Percentiles rank a stretch among this genome's conserved stretches.
Conservation (phyloP, 331 rosid genomes). For the Cydonia oblonga region DNA sequence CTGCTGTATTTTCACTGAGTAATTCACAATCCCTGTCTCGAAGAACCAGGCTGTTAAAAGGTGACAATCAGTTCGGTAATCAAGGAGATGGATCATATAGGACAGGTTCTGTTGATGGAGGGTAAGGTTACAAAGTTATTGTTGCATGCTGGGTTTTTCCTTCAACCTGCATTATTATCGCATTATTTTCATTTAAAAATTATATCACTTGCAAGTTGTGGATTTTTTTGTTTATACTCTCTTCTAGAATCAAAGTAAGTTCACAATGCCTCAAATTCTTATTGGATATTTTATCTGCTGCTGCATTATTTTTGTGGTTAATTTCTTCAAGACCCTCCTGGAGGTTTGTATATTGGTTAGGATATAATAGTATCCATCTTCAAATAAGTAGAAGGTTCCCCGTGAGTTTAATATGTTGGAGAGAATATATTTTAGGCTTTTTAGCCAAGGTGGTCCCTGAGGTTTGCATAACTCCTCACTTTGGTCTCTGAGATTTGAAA, state of each 20-base stretch:
- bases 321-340: background rate
- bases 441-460: no score
- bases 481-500: no score
- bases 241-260: background rate
- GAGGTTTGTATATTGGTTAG: background rate
- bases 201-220: background rate
- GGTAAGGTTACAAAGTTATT: conserved; percentile 44
- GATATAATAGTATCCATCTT: background rate
- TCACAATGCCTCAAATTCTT: background rate
- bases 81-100: conserved; percentile 67
- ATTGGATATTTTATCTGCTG: background rate
- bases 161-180: background rate
- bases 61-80: conserved; percentile 51
- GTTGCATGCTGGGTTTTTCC: background rate
- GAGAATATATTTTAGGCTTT: background rate
- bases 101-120: conserved; percentile 68
- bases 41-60: conserved; percentile 80
- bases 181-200: background rate
- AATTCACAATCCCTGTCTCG: conserved; percentile 80
- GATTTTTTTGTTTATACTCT: background rate
- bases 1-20: conserved; percentile 39
- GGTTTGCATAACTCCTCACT: no score
- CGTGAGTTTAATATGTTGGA: background rate
- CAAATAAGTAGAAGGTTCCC: background rate
- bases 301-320: background rate